Evolutionary conservation across 2,329 filamentous ascomycete genomes (phyloP).

Genomic region (Plenodomus lindquistii): DNA sequence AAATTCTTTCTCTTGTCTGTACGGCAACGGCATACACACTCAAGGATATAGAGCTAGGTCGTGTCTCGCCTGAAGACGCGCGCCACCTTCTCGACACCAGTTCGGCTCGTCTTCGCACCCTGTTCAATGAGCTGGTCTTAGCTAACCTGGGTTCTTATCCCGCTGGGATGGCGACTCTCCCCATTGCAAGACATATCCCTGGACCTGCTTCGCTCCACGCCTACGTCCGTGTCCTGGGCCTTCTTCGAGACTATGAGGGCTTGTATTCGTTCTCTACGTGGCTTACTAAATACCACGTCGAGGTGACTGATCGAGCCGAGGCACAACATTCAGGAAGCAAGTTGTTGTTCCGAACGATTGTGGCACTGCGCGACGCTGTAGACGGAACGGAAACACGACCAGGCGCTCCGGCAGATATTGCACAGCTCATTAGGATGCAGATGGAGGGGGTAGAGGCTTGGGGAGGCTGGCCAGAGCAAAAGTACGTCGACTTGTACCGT

Average conservation of each 20-base stretch:
- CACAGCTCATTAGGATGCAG: conserved; percentile 33
- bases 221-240: conserved; percentile 67
- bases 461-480: conserved; percentile 50
- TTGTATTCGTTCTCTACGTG: conserved; percentile 63
- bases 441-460: conserved; percentile 46
- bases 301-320: conserved; percentile 33
- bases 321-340: conserved; percentile 27
- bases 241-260: conserved; percentile 61
- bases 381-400: conserved; percentile 32
- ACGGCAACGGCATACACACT: conserved; percentile 34
- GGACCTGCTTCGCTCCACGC: conserved; percentile 56
- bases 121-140: conserved; percentile 33
- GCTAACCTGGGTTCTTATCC: conserved; percentile 17
- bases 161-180: neutral
- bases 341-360: conserved; percentile 39
- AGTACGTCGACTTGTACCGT: conserved; percentile 46
- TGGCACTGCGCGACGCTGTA: conserved; percentile 48
- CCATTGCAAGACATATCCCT: conserved; percentile 49
- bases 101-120: conserved; percentile 24
- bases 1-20: conserved; percentile 39
- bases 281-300: conserved; percentile 49
- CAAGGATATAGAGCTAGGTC: conserved; percentile 18
- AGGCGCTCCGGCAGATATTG: conserved; percentile 35
- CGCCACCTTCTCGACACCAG: conserved; percentile 18
- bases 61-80: conserved; percentile 10